These are phyloP conservation scores for Sugiyamaella floridensis DNA, from an alignment of 805 yeast species.

Conservation along the genomic window DNA sequence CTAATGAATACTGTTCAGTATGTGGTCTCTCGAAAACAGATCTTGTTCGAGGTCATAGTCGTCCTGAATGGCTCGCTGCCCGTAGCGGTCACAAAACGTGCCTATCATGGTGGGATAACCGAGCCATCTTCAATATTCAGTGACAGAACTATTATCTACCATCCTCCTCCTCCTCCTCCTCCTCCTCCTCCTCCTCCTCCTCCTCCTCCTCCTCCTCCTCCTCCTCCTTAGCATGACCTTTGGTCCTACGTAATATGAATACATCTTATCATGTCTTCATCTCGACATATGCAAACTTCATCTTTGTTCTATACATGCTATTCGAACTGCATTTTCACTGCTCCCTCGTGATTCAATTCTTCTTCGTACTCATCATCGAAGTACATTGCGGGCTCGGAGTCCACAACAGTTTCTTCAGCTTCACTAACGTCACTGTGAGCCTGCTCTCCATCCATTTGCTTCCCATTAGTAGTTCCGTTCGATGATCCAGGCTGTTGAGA, in stretches of 20 bases:
- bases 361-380: slow-evolving; percentile 1
- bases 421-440: not conserved
- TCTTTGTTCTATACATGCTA: slow-evolving; percentile 5
- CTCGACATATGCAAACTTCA: not conserved
- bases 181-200: too few relatives aligned
- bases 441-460: not conserved
- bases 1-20: slow-evolving; percentile 12
- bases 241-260: not conserved
- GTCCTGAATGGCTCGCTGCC: slow-evolving; percentile 13
- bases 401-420: not conserved
- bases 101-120: slow-evolving; percentile 20
- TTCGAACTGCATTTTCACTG: slow-evolving; percentile 20
- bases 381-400: not conserved
- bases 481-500: too few relatives aligned
- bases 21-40: slow-evolving; percentile 23
- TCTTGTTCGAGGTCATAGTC: slow-evolving; percentile 14
- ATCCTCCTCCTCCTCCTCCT: too few relatives aligned
- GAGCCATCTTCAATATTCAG: slow-evolving; percentile 10
- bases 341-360: slow-evolving; percentile 3
- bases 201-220: too few relatives aligned
- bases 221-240: not conserved
- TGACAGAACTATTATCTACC: not conserved
- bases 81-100: slow-evolving; percentile 18
- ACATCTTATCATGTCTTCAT: not conserved
- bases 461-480: too few relatives aligned